Percentiles rank a stretch among this genome's conserved stretches.
Conservation (phyloP, 75 land plant genomes). For the Cupressus sempervirens region DNA sequence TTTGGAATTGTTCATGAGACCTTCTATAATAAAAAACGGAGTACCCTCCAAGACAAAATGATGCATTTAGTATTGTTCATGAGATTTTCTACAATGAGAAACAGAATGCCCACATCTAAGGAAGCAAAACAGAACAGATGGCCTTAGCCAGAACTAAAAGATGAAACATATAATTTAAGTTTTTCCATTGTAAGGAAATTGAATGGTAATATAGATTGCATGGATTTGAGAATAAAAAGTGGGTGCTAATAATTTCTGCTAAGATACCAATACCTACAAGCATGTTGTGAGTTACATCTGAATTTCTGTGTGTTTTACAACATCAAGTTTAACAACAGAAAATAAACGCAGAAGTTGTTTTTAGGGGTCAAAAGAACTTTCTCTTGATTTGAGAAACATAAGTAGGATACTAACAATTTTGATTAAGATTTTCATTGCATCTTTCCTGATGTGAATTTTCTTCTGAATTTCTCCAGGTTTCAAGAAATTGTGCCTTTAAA, state of each 20-base stretch:
- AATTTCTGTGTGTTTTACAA: not conserved
- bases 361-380: not conserved
- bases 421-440: not conserved
- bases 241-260: not conserved
- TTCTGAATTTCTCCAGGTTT: slow-evolving; percentile 42
- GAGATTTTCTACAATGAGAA: too few species aligned
- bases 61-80: too few species aligned
- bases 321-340: not conserved
- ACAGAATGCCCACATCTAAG: not conserved
- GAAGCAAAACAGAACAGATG: not conserved
- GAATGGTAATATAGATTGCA: not conserved
- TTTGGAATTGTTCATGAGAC: not conserved
- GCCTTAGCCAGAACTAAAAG: not conserved
- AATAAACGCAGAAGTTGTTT: not conserved
- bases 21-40: not conserved
- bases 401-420: not conserved
- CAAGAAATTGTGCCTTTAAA: slow-evolving; percentile 95
- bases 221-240: not conserved
- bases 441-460: not conserved
- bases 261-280: not conserved
- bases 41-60: too few species aligned
- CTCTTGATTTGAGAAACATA: not conserved
- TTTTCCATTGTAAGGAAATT: not conserved
- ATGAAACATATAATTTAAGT: not conserved
- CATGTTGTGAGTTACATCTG: not conserved